phyloP scores from a whole-genome alignment of 192 early-diverging fungal species.

The Podila epigama region DNA sequence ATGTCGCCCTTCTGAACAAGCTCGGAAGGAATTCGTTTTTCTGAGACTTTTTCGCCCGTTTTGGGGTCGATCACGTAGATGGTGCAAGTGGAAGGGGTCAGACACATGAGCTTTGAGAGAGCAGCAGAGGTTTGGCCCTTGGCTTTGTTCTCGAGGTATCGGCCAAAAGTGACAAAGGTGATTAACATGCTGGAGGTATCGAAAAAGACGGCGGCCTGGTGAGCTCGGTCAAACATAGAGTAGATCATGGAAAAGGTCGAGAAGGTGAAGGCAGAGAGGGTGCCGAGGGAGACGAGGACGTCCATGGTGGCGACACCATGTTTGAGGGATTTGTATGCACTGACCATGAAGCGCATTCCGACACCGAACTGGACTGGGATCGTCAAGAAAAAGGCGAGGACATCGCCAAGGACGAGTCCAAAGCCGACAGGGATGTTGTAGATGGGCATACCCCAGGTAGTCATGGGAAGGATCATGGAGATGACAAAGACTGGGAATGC shows the following conservation, averaged over 20 bases:
- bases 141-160: constrained; percentile 94
- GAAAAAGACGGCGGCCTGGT: constrained; percentile 87
- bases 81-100: constrained; percentile 81
- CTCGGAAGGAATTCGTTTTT: constrained; percentile 84
- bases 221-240: constrained; percentile 58
- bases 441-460: constrained; percentile 25
- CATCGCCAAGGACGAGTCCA: constrained; percentile 72
- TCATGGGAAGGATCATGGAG: constrained; percentile 77
- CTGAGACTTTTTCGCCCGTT: constrained; percentile 57
- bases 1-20: constrained; percentile 84
- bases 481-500: constrained; percentile 85
- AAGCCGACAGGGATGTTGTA: constrained; percentile 55
- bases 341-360: constrained; percentile 79
- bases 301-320: constrained; percentile 97
- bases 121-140: constrained; percentile 93
- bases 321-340: constrained; percentile 79
- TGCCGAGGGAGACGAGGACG: constrained; percentile 88
- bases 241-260: constrained; percentile 79
- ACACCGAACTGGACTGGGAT: constrained; percentile 93
- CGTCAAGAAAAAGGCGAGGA: constrained; percentile 77
- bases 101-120: constrained; percentile 85
- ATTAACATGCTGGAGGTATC: constrained; percentile 94
- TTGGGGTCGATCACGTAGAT: constrained; percentile 59
- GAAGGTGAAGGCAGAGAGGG: constrained; percentile 85
- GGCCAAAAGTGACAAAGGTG: constrained; percentile 91